Conservation (phyloP, 768 basidiomycete species). For the Lentinula sp. region DNA sequence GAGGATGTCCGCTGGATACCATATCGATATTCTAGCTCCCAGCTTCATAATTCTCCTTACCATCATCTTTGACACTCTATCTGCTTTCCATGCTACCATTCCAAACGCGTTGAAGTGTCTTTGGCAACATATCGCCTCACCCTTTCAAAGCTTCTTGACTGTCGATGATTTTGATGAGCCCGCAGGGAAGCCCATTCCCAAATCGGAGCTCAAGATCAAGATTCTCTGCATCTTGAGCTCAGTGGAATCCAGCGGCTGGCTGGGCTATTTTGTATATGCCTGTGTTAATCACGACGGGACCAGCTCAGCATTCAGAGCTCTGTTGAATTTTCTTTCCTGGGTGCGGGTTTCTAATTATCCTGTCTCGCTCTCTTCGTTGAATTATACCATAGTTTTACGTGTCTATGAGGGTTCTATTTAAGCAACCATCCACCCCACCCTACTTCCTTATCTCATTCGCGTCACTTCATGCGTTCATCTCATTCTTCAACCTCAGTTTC, state of each 20-base stretch:
- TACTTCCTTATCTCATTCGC: constrained; percentile 42
- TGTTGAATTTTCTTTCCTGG: constrained; percentile 39
- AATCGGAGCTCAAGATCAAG: constrained; percentile 23
- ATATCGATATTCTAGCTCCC: constrained; percentile 4
- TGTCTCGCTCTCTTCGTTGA: constrained; percentile 1
- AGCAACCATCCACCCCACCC: constrained; percentile 45
- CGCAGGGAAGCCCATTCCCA: constrained; percentile 19
- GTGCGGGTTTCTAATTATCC: constrained; percentile 26
- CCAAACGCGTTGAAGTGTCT: constrained; percentile 20
- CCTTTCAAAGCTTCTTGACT: constrained; percentile 48
- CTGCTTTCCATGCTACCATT: constrained; percentile 12
- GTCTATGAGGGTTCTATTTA: constrained; percentile 28
- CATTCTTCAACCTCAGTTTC: constrained; percentile 27
- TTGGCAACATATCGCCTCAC: constrained; percentile 23
- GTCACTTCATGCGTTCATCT: constrained; percentile 26
- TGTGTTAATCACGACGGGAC: constrained; percentile 18
- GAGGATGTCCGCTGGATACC: neutral
- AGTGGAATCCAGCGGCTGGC: constrained; percentile 34
- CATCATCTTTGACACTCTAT: constrained; percentile 22
- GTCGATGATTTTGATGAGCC: constrained; percentile 44
- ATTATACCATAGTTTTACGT: constrained; percentile 34
- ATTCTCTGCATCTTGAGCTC: constrained; percentile 29
- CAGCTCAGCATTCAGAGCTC: constrained; percentile 16
- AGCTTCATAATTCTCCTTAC: constrained; percentile 20
- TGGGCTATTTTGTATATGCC: constrained; percentile 33